Base-by-base conservation (phyloP, 306 rosid species). In the Quillaja saponaria region DNA sequence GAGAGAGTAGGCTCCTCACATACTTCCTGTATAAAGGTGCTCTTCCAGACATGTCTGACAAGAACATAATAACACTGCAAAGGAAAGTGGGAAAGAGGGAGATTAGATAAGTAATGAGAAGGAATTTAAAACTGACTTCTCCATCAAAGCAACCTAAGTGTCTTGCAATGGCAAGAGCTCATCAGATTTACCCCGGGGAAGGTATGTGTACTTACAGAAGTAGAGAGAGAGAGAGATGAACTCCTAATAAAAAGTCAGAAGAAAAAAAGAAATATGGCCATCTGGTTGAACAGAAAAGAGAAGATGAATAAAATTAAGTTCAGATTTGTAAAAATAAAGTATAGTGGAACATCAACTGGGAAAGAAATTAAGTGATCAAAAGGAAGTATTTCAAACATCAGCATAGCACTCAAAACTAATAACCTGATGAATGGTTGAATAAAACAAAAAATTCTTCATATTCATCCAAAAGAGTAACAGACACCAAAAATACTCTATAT, bases 11-110 rank as follows among this genome's bases (percentile, higher is more conserved):
- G 46, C 55, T 49, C 52, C 59, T 37, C 47, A 61, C 96, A 37
- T 84, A 92, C 98, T 88, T 92, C 81, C 88, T 87, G 87, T 92
- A 92, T 38, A 92, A 72, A 20, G 98, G 96, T 25, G 85, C 31
- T 77, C 38, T 92, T 78, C 96, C 98, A 13, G 96, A 77, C 96
- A 92, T 88, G 84, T 92, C 98, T 45, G 95, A 82, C 87, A 86
- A 71, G 80, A 89, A 83, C 90, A 92, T 84, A 50, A 78, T 68
- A 41, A 92, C 90, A 68, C 98, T 92, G 96, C 79, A 75, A 62
- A 37, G 58, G 53, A 63, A 77, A 58, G n/a, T n/a, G n/a, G n/a
- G 63, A 56, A 72, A 74, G 64, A 68, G 54, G 58, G 58, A 61
- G 59, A 80, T 17, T 76, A 73, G 63, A 58, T 52, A 64, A 53